Percentiles rank a stretch among this genome's conserved stretches.
Evolutionary conservation across 2,329 filamentous ascomycete species (phyloP).

Genomic region (Pseudogymnoascus sp.): DNA sequence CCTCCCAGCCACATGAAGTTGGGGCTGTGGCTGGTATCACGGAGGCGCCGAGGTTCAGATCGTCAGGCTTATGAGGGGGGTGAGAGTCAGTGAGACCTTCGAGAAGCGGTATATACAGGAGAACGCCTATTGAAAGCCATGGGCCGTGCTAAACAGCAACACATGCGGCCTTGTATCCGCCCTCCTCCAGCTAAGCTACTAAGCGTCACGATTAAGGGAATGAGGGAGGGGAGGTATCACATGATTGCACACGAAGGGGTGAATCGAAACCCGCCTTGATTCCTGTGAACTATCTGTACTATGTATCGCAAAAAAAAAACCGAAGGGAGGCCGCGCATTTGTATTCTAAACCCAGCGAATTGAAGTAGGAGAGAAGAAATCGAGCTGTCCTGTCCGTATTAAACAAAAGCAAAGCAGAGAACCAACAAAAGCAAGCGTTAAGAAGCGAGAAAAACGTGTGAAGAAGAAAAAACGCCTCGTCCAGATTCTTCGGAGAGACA

Average conservation of each 20-base stretch:
- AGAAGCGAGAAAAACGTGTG: background rate
- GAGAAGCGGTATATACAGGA: background rate
- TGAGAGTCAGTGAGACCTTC: background rate
- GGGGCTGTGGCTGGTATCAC: background rate
- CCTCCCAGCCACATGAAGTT: background rate
- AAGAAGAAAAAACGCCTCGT: background rate
- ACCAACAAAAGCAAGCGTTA: background rate
- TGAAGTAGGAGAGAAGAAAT: background rate
- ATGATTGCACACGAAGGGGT: background rate
- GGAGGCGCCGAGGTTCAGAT: background rate
- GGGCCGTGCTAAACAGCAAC: background rate
- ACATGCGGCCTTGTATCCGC: background rate
- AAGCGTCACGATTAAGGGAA: background rate
- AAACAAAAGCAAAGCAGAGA: background rate
- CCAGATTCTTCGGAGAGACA: background rate
- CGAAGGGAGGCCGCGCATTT: background rate
- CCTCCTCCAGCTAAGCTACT: background rate
- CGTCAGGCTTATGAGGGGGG: background rate
- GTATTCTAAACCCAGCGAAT: background rate
- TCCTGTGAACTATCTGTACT: slow-evolving; percentile 7
- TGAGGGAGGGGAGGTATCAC: background rate
- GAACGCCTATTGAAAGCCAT: background rate
- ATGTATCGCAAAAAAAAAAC: background rate
- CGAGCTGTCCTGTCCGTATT: background rate
- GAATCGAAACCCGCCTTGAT: background rate